A percentile compares a stretch with the other conserved stretches of the same genome.
Evolutionary conservation across 2,329 filamentous ascomycete species (phyloP).

Genomic region (Ophiostoma ulmi): DNA sequence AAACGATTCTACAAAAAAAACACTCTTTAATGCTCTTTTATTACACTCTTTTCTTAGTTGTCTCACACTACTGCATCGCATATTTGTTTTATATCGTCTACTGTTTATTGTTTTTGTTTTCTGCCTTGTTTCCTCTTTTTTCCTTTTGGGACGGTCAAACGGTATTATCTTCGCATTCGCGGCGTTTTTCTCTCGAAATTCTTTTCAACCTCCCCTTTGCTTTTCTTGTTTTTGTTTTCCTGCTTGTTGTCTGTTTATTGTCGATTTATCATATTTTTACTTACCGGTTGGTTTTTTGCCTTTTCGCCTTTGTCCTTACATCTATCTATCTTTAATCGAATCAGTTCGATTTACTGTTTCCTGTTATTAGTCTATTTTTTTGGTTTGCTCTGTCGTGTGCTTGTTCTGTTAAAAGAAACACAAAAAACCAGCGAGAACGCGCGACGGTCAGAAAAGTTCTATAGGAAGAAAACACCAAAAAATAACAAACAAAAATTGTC

Average conservation of each 20-base stretch:
- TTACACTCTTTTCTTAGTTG: background rate
- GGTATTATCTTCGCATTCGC: constrained; percentile 29
- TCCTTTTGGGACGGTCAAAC: constrained; percentile 22
- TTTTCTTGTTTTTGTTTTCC: constrained; percentile 26
- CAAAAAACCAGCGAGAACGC: background rate
- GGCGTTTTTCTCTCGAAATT: constrained; percentile 29
- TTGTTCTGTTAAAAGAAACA: background rate
- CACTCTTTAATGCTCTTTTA: constrained; percentile 16
- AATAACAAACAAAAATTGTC: constrained; percentile 14
- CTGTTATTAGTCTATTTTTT: background rate
- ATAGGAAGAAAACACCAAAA: constrained; percentile 16
- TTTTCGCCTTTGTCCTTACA: constrained; percentile 24
- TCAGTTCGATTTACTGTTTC: background rate
- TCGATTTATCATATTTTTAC: constrained; percentile 25
- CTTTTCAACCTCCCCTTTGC: constrained; percentile 29
- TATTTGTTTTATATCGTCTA: constrained; percentile 18
- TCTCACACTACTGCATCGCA: background rate
- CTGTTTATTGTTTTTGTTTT: constrained; percentile 24
- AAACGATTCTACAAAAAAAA: constrained; percentile 29
- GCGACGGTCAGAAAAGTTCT: constrained; percentile 6
- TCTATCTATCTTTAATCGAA: constrained; percentile 20
- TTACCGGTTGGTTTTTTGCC: constrained; percentile 25
- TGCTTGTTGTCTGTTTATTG: constrained; percentile 25
- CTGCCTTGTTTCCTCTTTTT: constrained; percentile 19
- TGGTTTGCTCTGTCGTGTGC: constrained; percentile 30